Evolutionary conservation across 371 early-diverging fungal species (phyloP).

Genomic region (Mortierella sp.): DNA sequence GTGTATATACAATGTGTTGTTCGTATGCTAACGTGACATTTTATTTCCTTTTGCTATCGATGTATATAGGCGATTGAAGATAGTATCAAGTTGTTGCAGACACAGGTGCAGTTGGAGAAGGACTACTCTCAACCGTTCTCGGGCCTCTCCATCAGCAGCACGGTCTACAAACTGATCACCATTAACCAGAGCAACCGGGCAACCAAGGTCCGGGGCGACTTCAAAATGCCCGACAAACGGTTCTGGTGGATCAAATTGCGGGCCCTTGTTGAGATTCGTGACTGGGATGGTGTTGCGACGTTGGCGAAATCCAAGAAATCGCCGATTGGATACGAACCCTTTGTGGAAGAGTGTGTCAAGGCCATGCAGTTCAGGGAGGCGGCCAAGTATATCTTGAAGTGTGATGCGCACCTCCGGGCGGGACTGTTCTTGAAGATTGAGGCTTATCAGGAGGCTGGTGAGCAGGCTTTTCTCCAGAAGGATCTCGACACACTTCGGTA

Average conservation of each 20-base stretch:
- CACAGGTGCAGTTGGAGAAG: constrained; percentile 84
- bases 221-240: constrained; percentile 91
- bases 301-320: constrained; percentile 84
- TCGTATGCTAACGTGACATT: background rate
- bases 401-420: constrained; percentile 78
- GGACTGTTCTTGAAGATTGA: constrained; percentile 82
- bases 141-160: constrained; percentile 87
- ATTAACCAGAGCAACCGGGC: constrained; percentile 82
- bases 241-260: constrained; percentile 91
- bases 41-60: background rate
- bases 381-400: constrained; percentile 81
- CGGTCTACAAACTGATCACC: constrained; percentile 84
- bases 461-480: constrained; percentile 78
- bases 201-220: constrained; percentile 82
- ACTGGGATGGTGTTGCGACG: constrained; percentile 92
- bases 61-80: constrained; percentile 81
- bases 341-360: constrained; percentile 86
- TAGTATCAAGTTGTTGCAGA: constrained; percentile 79
- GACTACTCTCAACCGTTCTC: constrained; percentile 72
- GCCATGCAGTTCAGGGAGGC: constrained; percentile 86
- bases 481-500: constrained; percentile 78
- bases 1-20: background rate
- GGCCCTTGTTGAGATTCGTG: constrained; percentile 85
- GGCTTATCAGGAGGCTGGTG: constrained; percentile 83
- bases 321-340: constrained; percentile 89